These are phyloP conservation scores for Laetiporus sulphureus DNA, from an alignment of 1,284 basidiomycete species.

Conservation along the genomic window DNA sequence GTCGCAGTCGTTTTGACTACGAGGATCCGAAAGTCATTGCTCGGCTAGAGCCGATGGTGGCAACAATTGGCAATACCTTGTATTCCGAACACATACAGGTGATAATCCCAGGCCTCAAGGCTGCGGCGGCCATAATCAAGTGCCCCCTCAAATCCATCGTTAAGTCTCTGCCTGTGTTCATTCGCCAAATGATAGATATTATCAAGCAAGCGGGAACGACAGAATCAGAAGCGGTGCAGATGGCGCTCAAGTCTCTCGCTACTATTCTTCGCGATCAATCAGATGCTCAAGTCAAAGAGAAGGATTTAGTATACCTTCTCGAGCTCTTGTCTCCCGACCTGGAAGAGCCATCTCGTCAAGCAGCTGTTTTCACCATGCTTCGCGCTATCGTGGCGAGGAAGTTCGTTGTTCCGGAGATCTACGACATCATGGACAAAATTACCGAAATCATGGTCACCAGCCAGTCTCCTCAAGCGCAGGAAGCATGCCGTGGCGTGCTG, in stretches of 20 bases:
- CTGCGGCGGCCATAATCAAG: constrained; percentile 76
- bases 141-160: constrained; percentile 79
- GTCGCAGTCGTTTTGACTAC: constrained; percentile 84
- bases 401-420: constrained; percentile 94
- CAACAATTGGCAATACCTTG: constrained; percentile 87
- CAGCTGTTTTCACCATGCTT: constrained; percentile 83
- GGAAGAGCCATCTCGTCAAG: constrained; percentile 90
- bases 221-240: constrained; percentile 88
- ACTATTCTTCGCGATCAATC: constrained; percentile 84
- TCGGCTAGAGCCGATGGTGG: constrained; percentile 83
- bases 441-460: constrained; percentile 92
- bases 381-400: constrained; percentile 89
- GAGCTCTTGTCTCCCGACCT: constrained; percentile 86
- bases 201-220: constrained; percentile 82
- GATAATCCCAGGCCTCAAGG: constrained; percentile 76
- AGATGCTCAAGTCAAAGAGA: constrained; percentile 77
- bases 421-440: constrained; percentile 97
- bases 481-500: constrained; percentile 83
- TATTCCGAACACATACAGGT: constrained; percentile 83
- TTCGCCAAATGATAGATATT: constrained; percentile 83
- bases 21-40: constrained; percentile 65
- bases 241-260: constrained; percentile 83
- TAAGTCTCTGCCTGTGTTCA: constrained; percentile 77
- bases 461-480: constrained; percentile 88
- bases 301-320: constrained; percentile 83